Evolutionary conservation across 1,284 basidiomycete genomes (phyloP), one percentile per base, ranked within the genome.

Genomic region (Fomitopsis pinicola): DNA sequence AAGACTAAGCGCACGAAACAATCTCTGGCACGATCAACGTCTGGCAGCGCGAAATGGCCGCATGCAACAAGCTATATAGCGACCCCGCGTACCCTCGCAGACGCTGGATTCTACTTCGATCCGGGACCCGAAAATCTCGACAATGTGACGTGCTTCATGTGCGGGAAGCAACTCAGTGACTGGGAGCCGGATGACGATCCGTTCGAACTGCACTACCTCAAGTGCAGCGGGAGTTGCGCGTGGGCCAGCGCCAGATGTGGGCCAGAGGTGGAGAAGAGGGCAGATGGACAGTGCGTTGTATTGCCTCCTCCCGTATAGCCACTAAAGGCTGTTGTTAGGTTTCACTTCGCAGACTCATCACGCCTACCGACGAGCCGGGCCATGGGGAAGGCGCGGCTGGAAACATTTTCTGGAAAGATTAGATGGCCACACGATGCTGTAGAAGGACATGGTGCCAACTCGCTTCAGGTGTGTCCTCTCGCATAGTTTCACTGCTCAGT

Each of bases 171-270:
- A 63, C 79, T 95, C 10, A 83, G 84, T 55, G 90, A 88, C 15
- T 95, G 93, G 93, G 88, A 88, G 57, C 78, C 80, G 46, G 78
- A 84, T 1, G 94, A 95, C 68, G 89, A 95, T 75, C 93, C 93
- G 2, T 90, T 89, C 66, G 79, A 84, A 46, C 86, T 94, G 52
- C 93, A 95, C 68, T 87, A 80, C 74, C 73, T 73, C 42, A 91
- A 86, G 73, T 89, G 82, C 68, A 75, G 77, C 26, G 75, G 77
- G 54, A 79, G 74, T 9, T 95, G 92, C 72, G 80, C 84, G 2
- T 95, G 92, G 92, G 93, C 91, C 3, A 78, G 82, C 46, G 81
- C 90, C 35, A 79, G 91, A 52, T 95, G 93, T 74, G 84, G 85
- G 26, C 67, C 89, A 19, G 76, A 76, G 45, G 71, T 78, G 19